Evolutionary conservation across 2,329 filamentous ascomycete species (phyloP), one percentile per base, ranked within the genome.

Genomic region (Pseudopyricularia cyperi): DNA sequence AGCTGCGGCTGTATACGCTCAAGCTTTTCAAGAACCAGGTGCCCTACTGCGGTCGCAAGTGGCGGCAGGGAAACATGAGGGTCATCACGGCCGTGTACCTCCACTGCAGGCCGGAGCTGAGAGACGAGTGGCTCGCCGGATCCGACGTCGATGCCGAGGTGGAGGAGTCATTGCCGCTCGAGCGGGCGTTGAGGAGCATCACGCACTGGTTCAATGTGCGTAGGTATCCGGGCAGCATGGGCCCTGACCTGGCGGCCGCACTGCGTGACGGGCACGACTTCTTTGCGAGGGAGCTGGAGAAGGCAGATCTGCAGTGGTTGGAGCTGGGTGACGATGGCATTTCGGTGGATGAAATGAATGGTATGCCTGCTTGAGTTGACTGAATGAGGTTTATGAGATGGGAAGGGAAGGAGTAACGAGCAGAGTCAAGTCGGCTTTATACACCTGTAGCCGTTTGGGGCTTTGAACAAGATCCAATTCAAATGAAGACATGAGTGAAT

Each of bases 1-100:
- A 89, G 61, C 75, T 98, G 39, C 83, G 93, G 6, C 82, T 95
- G 44, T 97, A 97, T 71, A 95, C 93, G 0, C 79, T 98, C 59
- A 98, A 98, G 69, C 77, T 98, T 0, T 97, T 97, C 82, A 98
- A 98, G 68, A 93, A 89, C 55, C 93, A 98, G 67, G 93, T 98
- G 4, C 93, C 93, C 1, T 98, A 95, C 72, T 97, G 91, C 66
- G 91, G 93, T 22, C 84, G 93, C 44, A 98, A 98, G 71, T 98
- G 93, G 93, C 83, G 93, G 14, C 93, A 97, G 70, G 83, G 83
- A 59, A 97, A 98, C 67, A 98, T 98, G 93, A 87, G 91, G 52
- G 90, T 97, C 62, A 98, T 98, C 63, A 98, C 93, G 0, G 89
- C 90, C 3, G 88, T 98, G 1, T 98, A 96, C 66, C 74, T 98